Evolutionary conservation across 2,329 filamentous ascomycete species (phyloP).

Genomic region (Colletotrichum simmondsii): DNA sequence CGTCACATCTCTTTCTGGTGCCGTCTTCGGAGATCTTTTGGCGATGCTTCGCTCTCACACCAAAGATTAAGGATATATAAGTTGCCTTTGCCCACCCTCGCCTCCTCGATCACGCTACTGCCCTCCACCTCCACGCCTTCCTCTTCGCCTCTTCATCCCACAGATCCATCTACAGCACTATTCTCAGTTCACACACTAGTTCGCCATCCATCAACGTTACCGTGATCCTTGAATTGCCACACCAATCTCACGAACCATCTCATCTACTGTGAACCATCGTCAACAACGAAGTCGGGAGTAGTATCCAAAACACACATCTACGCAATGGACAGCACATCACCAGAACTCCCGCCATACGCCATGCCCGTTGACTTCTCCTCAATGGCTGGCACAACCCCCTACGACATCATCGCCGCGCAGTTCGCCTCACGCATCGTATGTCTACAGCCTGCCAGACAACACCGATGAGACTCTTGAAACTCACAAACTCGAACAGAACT

Average conservation of each 20-base stretch:
- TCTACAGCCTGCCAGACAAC: neutral
- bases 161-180: conserved; percentile 7
- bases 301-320: neutral
- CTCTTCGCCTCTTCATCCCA: neutral
- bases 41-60: conserved; percentile 9
- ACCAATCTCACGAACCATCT: neutral
- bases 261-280: neutral
- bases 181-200: neutral
- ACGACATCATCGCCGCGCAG: conserved; percentile 32
- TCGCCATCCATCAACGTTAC: neutral
- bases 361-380: conserved; percentile 14
- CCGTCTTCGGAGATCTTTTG: conserved; percentile 11
- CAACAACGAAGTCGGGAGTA: neutral
- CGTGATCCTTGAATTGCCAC: neutral
- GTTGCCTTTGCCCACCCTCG: conserved; percentile 3
- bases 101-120: conserved; percentile 3
- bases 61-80: neutral
- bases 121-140: conserved; percentile 4
- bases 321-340: conserved; percentile 15
- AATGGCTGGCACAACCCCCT: neutral
- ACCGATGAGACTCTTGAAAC: neutral
- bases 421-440: conserved; percentile 29
- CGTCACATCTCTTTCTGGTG: conserved; percentile 2
- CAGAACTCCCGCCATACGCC: conserved; percentile 9
- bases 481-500: conserved; percentile 1